phyloP scores from a whole-genome alignment of 202 grass and related monocot genomes.

The Hordeum pubiflorum region DNA sequence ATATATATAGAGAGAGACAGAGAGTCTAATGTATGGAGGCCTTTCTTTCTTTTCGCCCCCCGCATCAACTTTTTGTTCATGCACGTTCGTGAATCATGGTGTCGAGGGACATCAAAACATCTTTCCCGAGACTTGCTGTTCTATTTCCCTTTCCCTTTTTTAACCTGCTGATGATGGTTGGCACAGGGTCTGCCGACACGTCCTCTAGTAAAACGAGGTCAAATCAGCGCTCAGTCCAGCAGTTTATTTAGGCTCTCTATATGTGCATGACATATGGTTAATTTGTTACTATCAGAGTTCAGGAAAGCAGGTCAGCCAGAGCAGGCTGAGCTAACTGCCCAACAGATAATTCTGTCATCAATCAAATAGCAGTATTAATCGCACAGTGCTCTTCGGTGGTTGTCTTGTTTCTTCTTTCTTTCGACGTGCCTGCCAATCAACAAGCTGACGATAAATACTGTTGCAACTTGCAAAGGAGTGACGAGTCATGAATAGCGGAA shows the following conservation, averaged over 20 bases:
- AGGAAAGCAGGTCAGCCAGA: background rate
- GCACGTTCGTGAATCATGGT: conserved; percentile 39
- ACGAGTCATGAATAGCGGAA: background rate
- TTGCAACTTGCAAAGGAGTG: background rate
- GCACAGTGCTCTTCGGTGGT: background rate
- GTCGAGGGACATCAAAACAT: conserved; percentile 6
- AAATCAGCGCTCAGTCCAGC: conserved; percentile 24
- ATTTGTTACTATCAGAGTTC: background rate
- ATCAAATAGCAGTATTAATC: background rate
- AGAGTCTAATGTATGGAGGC: background rate
- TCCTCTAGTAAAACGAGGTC: conserved; percentile 16
- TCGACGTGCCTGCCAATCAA: background rate
- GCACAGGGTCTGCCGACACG: conserved; percentile 33
- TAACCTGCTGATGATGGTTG: conserved; percentile 2
- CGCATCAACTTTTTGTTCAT: conserved; percentile 29
- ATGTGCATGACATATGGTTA: background rate
- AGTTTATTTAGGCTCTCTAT: background rate
- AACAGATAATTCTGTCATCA: background rate
- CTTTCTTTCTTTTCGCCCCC: background rate
- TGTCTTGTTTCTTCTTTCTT: background rate
- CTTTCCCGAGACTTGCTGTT: conserved; percentile 9
- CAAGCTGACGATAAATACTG: background rate
- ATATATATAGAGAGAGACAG: no score
- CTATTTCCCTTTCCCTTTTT: background rate
- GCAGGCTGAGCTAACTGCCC: background rate